Conservation (phyloP, 768 basidiomycete genomes). For the Tulasnella sp. region DNA sequence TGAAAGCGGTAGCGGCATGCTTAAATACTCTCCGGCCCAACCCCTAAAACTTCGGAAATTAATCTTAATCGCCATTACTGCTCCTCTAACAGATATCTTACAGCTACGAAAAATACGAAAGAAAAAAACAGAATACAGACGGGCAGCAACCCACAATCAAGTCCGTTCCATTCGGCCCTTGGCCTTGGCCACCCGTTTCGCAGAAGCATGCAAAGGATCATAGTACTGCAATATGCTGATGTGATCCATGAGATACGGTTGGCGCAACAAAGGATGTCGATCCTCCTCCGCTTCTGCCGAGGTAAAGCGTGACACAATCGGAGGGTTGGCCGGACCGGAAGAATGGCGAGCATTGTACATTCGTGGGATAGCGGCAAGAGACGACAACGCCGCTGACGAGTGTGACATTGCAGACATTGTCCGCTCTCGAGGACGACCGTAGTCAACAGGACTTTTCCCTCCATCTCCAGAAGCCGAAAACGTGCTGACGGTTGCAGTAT, state of each 20-base stretch:
- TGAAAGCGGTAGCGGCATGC: too few relatives aligned
- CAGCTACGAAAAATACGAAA: too few relatives aligned
- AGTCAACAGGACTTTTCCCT: neutral
- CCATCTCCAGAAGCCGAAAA: neutral
- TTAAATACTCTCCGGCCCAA: too few relatives aligned
- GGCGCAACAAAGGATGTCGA: neutral
- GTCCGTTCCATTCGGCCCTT: neutral
- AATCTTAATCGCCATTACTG: too few relatives aligned
- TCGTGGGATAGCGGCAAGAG: conserved; percentile 11
- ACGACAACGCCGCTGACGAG: conserved; percentile 18
- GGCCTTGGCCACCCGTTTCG: neutral
- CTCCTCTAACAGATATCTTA: too few relatives aligned
- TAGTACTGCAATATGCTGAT: neutral
- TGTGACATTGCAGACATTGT: conserved; percentile 13
- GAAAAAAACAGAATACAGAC: too few relatives aligned
- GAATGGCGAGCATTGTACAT: neutral
- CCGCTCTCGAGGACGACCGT: neutral
- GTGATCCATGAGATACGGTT: neutral
- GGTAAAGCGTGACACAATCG: neutral
- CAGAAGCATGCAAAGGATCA: conserved; percentile 3
- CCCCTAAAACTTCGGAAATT: too few relatives aligned
- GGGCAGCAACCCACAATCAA: neutral
- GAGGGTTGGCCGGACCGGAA: neutral
- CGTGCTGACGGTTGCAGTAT: neutral
- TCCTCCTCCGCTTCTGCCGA: conserved; percentile 8